Evolutionary conservation across 352 stramenopile genomes (phyloP).

Genomic region (Pythium aphanidermatum): DNA sequence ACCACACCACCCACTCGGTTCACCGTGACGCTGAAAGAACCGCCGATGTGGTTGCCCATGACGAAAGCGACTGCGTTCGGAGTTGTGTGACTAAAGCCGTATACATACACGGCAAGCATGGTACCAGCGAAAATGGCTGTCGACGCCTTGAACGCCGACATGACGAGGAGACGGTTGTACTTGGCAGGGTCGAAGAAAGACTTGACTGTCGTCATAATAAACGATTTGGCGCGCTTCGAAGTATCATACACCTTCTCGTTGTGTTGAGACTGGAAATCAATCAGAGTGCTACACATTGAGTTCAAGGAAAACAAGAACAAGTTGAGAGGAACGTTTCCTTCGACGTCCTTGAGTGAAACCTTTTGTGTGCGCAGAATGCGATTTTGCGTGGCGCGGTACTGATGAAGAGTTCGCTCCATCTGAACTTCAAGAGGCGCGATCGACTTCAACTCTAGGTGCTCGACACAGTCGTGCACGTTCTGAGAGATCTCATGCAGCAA

Average conservation of each 20-base stretch:
- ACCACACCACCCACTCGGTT: slow-evolving; percentile 82
- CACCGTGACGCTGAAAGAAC: slow-evolving; percentile 72
- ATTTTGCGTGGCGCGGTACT: slow-evolving; percentile 55
- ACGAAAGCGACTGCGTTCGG: slow-evolving; percentile 62
- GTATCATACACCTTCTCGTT: slow-evolving; percentile 54
- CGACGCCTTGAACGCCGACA: slow-evolving; percentile 50
- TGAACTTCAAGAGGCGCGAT: slow-evolving; percentile 45
- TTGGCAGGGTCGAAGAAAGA: slow-evolving; percentile 42
- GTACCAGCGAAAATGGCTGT: slow-evolving; percentile 56
- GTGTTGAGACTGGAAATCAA: slow-evolving; percentile 59
- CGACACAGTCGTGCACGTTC: slow-evolving; percentile 42
- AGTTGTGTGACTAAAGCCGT: slow-evolving; percentile 61
- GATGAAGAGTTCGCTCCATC: slow-evolving; percentile 62
- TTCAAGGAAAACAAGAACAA: slow-evolving; percentile 82
- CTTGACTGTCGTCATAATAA: slow-evolving; percentile 39
- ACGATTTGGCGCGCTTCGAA: slow-evolving; percentile 37
- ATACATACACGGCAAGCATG: slow-evolving; percentile 69
- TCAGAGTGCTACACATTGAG: slow-evolving; percentile 73
- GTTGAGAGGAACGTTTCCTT: slow-evolving; percentile 77
- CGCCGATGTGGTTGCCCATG: slow-evolving; percentile 74
- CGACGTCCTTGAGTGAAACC: slow-evolving; percentile 56
- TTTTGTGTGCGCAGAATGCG: slow-evolving; percentile 44
- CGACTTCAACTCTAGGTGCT: slow-evolving; percentile 44
- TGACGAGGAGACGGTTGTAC: slow-evolving; percentile 32
- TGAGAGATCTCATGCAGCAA: slow-evolving; percentile 63